phyloP scores from a whole-genome alignment of 768 basidiomycete species.

The Naganishia vaughanmartiniae region DNA sequence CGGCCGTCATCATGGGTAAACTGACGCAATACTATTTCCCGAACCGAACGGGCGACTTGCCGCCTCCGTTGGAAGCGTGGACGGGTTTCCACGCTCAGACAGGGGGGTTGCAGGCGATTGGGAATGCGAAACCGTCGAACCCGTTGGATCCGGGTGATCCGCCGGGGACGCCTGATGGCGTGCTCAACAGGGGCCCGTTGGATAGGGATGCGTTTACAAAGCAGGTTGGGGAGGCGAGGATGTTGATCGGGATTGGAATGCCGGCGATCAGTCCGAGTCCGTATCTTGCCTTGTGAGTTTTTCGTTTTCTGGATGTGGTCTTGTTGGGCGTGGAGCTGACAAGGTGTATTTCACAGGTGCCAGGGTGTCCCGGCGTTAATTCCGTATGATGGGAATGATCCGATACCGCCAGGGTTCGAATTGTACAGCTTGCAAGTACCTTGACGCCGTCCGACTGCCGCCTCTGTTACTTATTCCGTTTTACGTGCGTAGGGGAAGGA shows the following conservation, averaged over 20 bases:
- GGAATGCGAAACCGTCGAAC: background rate
- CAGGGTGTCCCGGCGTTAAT: slow-evolving; percentile 49
- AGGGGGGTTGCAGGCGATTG: background rate
- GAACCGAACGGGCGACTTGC: background rate
- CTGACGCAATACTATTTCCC: slow-evolving; percentile 5
- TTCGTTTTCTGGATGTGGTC: too few relatives aligned
- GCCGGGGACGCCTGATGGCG: background rate
- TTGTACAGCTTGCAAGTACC: slow-evolving; percentile 33
- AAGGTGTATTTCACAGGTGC: slow-evolving; percentile 34
- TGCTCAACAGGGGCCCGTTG: background rate
- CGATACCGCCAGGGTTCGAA: slow-evolving; percentile 38
- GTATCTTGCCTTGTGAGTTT: slow-evolving; percentile 15
- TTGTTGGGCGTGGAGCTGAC: background rate
- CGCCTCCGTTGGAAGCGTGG: background rate
- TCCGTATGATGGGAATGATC: slow-evolving; percentile 38
- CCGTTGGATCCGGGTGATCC: background rate
- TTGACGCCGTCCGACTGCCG: background rate
- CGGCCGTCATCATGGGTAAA: slow-evolving; percentile 12
- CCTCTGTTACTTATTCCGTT: background rate
- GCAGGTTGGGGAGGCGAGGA: slow-evolving; percentile 3
- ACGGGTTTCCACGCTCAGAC: background rate
- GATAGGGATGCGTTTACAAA: background rate
- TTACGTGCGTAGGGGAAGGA: background rate
- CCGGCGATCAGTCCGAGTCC: slow-evolving; percentile 4
- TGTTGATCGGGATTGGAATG: slow-evolving; percentile 8